Conservation (phyloP, 106 monocot species). For the Alisma plantagoaquatica region DNA sequence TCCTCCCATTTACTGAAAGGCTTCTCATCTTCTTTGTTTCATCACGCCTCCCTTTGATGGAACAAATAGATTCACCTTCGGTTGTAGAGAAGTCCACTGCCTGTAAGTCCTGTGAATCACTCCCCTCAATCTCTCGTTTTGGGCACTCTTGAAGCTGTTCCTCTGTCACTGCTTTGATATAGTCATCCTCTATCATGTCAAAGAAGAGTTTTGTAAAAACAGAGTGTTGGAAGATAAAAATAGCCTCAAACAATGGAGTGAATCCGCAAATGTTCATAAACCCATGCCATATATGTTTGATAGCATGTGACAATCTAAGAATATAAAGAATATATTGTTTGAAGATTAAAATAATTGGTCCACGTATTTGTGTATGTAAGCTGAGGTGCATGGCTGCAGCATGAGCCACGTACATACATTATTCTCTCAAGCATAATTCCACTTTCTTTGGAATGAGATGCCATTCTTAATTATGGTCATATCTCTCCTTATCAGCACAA, state of each 20-base stretch:
- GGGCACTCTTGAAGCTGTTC: background rate
- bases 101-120: background rate
- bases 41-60: slow-evolving; percentile 2
- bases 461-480: background rate
- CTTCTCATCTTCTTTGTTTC: slow-evolving; percentile 40
- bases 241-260: background rate
- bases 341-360: background rate
- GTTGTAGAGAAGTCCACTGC: background rate
- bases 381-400: no score
- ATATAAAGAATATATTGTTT: background rate
- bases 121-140: slow-evolving; percentile 23
- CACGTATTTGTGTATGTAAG: background rate
- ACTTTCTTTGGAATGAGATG: background rate
- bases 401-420: no score
- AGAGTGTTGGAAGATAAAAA: no score
- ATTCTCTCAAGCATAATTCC: no score
- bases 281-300: background rate
- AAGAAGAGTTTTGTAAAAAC: background rate
- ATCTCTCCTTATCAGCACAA: background rate
- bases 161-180: slow-evolving; percentile 17
- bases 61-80: background rate
- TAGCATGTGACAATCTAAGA: background rate
- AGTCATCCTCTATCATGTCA: slow-evolving; percentile 23
- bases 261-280: background rate
- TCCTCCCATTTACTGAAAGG: slow-evolving; percentile 37